phyloP scores from a whole-genome alignment of 805 yeast genomes.

The Hyphopichia homilentoma region DNA sequence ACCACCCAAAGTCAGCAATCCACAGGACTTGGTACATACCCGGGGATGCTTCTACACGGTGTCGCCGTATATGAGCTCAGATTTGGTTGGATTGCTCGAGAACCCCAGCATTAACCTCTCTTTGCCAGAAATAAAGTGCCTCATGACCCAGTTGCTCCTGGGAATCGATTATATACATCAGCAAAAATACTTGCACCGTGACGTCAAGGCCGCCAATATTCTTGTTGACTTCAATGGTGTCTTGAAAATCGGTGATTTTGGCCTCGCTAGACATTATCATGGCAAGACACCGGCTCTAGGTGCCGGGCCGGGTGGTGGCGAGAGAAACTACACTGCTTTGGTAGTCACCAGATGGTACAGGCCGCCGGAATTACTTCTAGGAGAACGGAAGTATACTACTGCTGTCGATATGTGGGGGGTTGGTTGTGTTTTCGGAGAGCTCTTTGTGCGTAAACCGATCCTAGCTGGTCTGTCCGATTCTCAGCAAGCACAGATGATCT shows the following conservation, averaged over 20 bases:
- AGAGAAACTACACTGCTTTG: slow-evolving; percentile 49
- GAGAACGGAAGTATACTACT: slow-evolving; percentile 82
- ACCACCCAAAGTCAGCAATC: slow-evolving; percentile 27
- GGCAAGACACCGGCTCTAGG: slow-evolving; percentile 56
- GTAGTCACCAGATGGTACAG: slow-evolving; percentile 98
- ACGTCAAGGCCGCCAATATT: slow-evolving; percentile 94
- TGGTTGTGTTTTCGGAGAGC: slow-evolving; percentile 93
- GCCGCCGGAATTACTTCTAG: slow-evolving; percentile 88
- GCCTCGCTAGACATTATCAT: slow-evolving; percentile 74
- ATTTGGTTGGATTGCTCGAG: slow-evolving; percentile 82
- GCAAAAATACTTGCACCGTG: slow-evolving; percentile 67
- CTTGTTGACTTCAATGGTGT: slow-evolving; percentile 72
- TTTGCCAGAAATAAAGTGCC: slow-evolving; percentile 73
- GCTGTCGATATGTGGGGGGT: slow-evolving; percentile 98
- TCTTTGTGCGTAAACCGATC: slow-evolving; percentile 78
- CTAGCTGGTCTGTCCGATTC: slow-evolving; percentile 80
- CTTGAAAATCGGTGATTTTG: slow-evolving; percentile 92
- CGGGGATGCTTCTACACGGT: slow-evolving; percentile 73
- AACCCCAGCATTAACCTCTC: slow-evolving; percentile 64
- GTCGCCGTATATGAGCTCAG: slow-evolving; percentile 88
- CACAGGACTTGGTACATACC: slow-evolving; percentile 32
- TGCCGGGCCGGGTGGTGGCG: slow-evolving; percentile 57
- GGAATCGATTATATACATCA: slow-evolving; percentile 83
- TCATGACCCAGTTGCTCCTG: slow-evolving; percentile 69
- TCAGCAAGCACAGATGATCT: slow-evolving; percentile 82